Evolutionary conservation across 2,329 filamentous ascomycete genomes (phyloP), one percentile per base, ranked within the genome.

Genomic region (Clarireedia homoeocarpa): DNA sequence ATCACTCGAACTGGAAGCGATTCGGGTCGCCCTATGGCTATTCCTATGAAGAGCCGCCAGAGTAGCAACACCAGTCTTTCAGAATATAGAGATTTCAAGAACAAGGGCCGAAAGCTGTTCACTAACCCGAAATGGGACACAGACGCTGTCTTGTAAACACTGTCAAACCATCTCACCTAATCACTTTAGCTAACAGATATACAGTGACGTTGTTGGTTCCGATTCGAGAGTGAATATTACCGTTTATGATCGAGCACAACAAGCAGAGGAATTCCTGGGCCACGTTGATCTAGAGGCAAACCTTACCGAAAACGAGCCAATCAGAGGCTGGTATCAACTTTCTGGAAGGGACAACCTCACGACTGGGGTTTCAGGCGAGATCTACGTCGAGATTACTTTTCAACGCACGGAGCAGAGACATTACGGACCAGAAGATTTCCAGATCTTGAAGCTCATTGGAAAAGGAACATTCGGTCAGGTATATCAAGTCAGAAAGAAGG

Each of bases 381-480:
- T 99, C 51, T 89, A 89, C 63, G 82, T 99, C 47, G 86, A 91
- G 64, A 86, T 95, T 57, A 79, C 82, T 20, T 99, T 94, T 71
- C 89, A 96, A 67, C 85, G 86, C 68, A 86, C 86, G 1, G 91
- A 95, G 61, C 92, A 89, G 76, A 95, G 86, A 71, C 89, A 94
- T 61, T 95, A 92, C 66, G 94, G 94, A 1, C 94, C 94, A 2
- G 90, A 90, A 63, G 94, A 99, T 70, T 99, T 99, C 72, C 86
- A 95, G 65, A 95, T 99, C 52, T 75, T 99, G 59, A 94, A 95
- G 71, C 82, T 99, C 56, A 97, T 99, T 62, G 94, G 94, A 60
- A 97, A 97, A 73, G 94, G 94, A 54, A 99, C 94, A 0, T 99
- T 99, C 70, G 94, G 94, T 1, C 94, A 99, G 71, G 94, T 99